Conservation (phyloP, 1,284 basidiomycete genomes). For the Puccinia brachypodii region DNA sequence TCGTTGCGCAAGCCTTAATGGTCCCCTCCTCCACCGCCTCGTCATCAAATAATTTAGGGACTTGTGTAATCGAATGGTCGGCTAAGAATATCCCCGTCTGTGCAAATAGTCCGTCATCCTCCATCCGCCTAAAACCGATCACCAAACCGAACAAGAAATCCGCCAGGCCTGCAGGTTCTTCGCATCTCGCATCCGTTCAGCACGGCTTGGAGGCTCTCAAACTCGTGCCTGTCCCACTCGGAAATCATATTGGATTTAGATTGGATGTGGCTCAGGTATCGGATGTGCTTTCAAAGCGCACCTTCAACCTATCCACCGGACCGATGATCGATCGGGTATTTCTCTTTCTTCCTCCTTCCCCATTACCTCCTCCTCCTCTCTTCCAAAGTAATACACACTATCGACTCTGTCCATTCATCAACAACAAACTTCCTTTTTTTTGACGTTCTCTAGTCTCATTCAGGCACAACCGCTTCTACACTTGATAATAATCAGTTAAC, state of each 20-base stretch:
- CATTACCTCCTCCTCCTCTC: not conserved
- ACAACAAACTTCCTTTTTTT: not conserved
- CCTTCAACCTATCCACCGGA: not conserved
- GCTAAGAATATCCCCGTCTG: slow-evolving; percentile 18
- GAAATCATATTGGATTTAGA: not conserved
- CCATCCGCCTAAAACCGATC: slow-evolving; percentile 2
- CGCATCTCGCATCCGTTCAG: not conserved
- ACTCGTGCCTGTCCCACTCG: not conserved
- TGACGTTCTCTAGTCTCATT: not conserved
- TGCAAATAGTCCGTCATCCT: not conserved
- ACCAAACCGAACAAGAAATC: not conserved
- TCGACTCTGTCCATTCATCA: not conserved
- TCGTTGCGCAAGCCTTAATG: slow-evolving; percentile 18
- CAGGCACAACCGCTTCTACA: not conserved
- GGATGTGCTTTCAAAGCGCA: not conserved
- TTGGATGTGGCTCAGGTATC: not conserved
- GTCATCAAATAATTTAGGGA: not conserved
- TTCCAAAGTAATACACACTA: not conserved
- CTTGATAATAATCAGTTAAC: slow-evolving; percentile 10
- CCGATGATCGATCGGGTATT: slow-evolving; percentile 9
- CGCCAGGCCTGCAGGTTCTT: not conserved
- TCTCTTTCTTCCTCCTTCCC: not conserved
- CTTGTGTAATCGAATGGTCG: slow-evolving; percentile 20
- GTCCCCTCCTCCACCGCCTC: not conserved
- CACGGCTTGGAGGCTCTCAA: slow-evolving; percentile 33